Conservation (phyloP, 2,329 filamentous ascomycete genomes). For the Nectriaceae sp. region DNA sequence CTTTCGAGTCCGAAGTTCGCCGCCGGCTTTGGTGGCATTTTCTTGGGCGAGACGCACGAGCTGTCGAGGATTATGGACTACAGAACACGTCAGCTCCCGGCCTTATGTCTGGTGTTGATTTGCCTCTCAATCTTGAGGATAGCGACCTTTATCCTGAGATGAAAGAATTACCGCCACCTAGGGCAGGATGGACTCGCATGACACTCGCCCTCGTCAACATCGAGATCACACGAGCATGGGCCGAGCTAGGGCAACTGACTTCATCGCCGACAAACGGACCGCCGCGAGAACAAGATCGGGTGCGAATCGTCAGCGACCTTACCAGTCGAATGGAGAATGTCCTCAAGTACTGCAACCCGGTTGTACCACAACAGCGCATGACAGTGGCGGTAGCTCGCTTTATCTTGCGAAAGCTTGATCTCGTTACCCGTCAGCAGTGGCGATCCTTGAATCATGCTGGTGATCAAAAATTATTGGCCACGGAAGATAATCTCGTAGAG, state of each 20-base stretch:
- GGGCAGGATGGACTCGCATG: conserved; percentile 58
- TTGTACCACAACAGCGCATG: conserved; percentile 45
- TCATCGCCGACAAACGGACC: conserved; percentile 5
- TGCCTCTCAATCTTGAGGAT: conserved; percentile 60
- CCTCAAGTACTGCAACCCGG: conserved; percentile 49
- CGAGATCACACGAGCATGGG: conserved; percentile 42
- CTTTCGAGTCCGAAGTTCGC: conserved; percentile 58
- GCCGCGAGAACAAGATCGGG: conserved; percentile 35
- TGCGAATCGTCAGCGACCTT: conserved; percentile 43
- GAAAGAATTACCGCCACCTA: conserved; percentile 47
- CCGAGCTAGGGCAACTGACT: conserved; percentile 21
- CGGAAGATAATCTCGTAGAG: conserved; percentile 35
- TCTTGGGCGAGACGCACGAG: conserved; percentile 49
- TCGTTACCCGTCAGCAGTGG: conserved; percentile 49
- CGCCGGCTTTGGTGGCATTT: conserved; percentile 58
- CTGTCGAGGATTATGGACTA: conserved; percentile 58
- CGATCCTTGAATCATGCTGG: conserved; percentile 27
- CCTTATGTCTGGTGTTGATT: conserved; percentile 42
- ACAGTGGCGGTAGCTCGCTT: conserved; percentile 30
- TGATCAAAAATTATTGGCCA: conserved; percentile 22
- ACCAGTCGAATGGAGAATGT: conserved; percentile 30
- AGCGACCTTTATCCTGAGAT: conserved; percentile 50
- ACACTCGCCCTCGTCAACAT: conserved; percentile 56
- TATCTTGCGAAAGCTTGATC: conserved; percentile 42
- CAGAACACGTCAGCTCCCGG: conserved; percentile 12